Conservation (phyloP, 1,284 basidiomycete genomes). For the Paramarasmius palmivorus region DNA sequence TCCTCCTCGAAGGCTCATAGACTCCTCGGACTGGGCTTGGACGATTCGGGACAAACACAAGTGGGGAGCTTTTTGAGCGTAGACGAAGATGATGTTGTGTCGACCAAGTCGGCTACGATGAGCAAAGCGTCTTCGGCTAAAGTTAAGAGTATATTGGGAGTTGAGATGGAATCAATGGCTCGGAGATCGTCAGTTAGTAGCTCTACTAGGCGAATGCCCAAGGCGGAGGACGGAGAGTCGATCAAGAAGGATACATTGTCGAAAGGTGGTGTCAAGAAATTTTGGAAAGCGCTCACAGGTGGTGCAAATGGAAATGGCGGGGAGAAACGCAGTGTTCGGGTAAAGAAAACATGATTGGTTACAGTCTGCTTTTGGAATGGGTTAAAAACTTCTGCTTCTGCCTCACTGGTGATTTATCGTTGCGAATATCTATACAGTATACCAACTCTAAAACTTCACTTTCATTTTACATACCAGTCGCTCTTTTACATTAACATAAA, state of each 20-base stretch:
- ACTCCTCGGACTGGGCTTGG: background rate
- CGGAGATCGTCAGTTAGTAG: too few relatives aligned
- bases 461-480: too few relatives aligned
- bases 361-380: too few relatives aligned
- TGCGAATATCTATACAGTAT: too few relatives aligned
- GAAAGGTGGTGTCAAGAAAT: conserved; percentile 1
- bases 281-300: conserved; percentile 2
- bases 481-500: too few relatives aligned
- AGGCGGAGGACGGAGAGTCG: background rate
- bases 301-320: background rate
- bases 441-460: too few relatives aligned
- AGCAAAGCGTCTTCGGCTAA: too few relatives aligned
- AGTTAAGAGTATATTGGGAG: too few relatives aligned
- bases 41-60: background rate
- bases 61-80: background rate
- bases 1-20: background rate
- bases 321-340: background rate
- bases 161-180: too few relatives aligned
- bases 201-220: background rate
- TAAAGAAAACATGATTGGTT: too few relatives aligned
- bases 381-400: too few relatives aligned
- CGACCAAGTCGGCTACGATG: background rate
- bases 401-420: too few relatives aligned
- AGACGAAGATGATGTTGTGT: background rate
- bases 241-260: background rate